A percentile compares a stretch with the other conserved stretches of the same genome.
Evolutionary conservation across 164 flowering plant genomes (phyloP).

Genomic region (Amborella trichopoda): DNA sequence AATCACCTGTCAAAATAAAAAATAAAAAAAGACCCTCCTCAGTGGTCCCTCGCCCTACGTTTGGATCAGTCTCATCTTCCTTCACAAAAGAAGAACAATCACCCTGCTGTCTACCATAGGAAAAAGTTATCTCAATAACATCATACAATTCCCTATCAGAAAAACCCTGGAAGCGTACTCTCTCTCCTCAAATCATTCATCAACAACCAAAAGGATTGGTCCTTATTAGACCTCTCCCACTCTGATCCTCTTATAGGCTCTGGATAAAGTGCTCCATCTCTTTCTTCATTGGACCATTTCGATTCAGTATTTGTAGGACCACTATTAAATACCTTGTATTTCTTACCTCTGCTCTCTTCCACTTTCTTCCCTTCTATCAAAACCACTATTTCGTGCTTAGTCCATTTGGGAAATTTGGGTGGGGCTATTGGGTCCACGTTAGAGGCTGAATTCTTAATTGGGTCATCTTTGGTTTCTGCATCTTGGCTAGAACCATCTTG

Average conservation of each 20-base stretch:
- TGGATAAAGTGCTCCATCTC: not conserved
- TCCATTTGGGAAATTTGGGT: slow-evolving; percentile 1
- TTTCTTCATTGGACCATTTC: slow-evolving; percentile 2
- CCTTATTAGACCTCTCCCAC: not conserved
- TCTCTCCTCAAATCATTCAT: slow-evolving; percentile 2
- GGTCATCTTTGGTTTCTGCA: too few species aligned
- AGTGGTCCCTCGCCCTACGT: not conserved
- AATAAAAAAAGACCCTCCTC: not conserved
- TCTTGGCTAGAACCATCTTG: too few species aligned
- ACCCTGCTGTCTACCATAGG: not conserved
- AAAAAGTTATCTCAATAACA: not conserved
- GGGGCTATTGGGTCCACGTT: too few species aligned
- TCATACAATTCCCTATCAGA: slow-evolving; percentile 1
- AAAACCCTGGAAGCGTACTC: not conserved
- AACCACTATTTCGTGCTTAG: not conserved
- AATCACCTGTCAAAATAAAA: too few species aligned
- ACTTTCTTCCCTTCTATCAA: slow-evolving; percentile 1
- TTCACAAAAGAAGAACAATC: not conserved
- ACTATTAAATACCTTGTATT: not conserved
- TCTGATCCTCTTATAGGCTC: slow-evolving; percentile 1
- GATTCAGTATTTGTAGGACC: not conserved
- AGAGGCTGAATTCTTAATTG: too few species aligned
- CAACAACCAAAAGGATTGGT: not conserved
- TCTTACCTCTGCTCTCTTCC: not conserved
- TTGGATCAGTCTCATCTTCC: not conserved